These are phyloP conservation scores for Pleurozium schreberi DNA, from an alignment of 225 moss, liverwort and hornwort species.

Conservation along the genomic window DNA sequence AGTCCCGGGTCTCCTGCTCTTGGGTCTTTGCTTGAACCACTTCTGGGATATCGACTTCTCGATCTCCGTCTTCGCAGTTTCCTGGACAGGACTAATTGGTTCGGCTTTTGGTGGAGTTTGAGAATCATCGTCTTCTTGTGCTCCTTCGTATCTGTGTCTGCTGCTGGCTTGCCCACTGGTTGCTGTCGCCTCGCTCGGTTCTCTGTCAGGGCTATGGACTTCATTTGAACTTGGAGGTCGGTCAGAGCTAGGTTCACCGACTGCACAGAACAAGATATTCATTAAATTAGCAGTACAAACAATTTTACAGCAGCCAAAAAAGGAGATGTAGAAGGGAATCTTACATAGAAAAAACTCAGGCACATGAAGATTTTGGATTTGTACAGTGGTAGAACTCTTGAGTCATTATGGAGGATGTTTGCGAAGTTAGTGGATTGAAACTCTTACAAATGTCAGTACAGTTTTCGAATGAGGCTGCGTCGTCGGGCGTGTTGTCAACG, in stretches of 20 bases:
- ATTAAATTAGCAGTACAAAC: neutral
- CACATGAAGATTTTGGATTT: neutral
- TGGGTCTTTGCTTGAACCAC: constrained; percentile 52
- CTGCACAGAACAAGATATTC: neutral
- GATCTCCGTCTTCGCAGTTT: constrained; percentile 1
- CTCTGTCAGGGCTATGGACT: neutral
- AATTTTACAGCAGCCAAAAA: neutral
- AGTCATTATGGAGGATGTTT: neutral
- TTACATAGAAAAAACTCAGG: neutral
- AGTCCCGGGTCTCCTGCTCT: constrained; percentile 8
- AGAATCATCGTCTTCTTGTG: neutral
- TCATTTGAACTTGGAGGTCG: neutral
- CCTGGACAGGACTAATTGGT: neutral
- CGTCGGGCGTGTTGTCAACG: neutral
- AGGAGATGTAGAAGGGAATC: neutral
- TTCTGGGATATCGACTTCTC: constrained; percentile 43
- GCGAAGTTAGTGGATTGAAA: neutral
- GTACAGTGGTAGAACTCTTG: neutral
- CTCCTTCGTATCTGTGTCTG: constrained; percentile 15
- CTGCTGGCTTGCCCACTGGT: neutral
- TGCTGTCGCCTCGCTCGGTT: neutral
- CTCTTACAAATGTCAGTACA: neutral
- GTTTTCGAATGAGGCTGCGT: neutral
- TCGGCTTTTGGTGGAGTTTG: neutral
- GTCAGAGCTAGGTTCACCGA: neutral